These are phyloP conservation scores for Mitragyna speciosa DNA, from an alignment of 257 asterid genomes.

Conservation along the genomic window DNA sequence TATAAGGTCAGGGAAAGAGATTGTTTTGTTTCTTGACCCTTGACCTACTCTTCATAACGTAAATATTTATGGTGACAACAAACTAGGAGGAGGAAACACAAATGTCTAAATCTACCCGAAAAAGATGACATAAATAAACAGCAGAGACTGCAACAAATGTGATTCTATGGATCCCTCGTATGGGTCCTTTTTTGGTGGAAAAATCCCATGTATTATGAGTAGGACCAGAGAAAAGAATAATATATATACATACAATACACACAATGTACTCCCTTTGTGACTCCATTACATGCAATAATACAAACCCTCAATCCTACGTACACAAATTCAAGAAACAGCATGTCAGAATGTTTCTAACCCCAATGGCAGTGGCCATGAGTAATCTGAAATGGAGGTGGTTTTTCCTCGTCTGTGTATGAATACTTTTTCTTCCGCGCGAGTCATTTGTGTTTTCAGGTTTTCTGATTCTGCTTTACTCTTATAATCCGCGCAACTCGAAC, in stretches of 20 bases:
- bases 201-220: neutral
- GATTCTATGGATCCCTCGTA: neutral
- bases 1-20: neutral
- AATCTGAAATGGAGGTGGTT: too few relatives aligned
- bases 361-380: neutral
- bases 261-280: neutral
- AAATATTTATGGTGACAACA: neutral
- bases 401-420: too few relatives aligned
- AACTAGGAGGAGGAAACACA: neutral
- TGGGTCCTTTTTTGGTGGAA: conserved; percentile 4
- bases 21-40: neutral
- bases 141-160: neutral
- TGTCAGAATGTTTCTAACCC: conserved; percentile 8
- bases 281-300: conserved; percentile 38
- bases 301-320: neutral
- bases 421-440: neutral
- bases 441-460: neutral
- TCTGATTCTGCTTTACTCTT: neutral
- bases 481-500: neutral
- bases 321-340: conserved; percentile 7
- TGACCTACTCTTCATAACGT: neutral
- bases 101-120: neutral
- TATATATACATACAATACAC: neutral
- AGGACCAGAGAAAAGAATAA: neutral
- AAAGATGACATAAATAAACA: too few relatives aligned